Evolutionary conservation across 2,329 filamentous ascomycete species (phyloP).

Genomic region (Dactylellina leptospora): DNA sequence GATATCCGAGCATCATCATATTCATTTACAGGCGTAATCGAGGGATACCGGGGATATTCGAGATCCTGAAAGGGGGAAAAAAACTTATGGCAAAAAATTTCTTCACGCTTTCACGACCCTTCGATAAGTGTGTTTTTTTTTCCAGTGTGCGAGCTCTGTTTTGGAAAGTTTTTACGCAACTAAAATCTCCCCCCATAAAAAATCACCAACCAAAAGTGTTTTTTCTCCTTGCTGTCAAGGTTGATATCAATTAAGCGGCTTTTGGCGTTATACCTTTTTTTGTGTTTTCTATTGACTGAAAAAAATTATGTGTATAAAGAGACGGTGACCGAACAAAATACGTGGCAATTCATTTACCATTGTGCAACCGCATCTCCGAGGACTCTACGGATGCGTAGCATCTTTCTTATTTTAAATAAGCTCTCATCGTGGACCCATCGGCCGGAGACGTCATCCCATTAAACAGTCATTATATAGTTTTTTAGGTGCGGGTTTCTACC

Average conservation of each 20-base stretch:
- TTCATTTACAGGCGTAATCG: slow-evolving; percentile 51
- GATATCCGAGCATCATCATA: slow-evolving; percentile 30
- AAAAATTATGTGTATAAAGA: slow-evolving; percentile 21
- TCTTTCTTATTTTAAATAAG: slow-evolving; percentile 38
- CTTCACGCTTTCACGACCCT: slow-evolving; percentile 35
- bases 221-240: slow-evolving; percentile 27
- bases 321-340: slow-evolving; percentile 22
- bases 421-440: slow-evolving; percentile 23
- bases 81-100: slow-evolving; percentile 19
- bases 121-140: neutral
- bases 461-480: slow-evolving; percentile 21
- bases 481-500: slow-evolving; percentile 10
- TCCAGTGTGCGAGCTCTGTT: slow-evolving; percentile 13
- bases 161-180: slow-evolving; percentile 51
- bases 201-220: slow-evolving; percentile 41
- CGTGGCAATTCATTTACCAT: slow-evolving; percentile 38
- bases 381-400: slow-evolving; percentile 21
- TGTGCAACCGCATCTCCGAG: slow-evolving; percentile 37
- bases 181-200: slow-evolving; percentile 43
- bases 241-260: slow-evolving; percentile 51
- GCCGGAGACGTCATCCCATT: slow-evolving; percentile 46
- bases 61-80: slow-evolving; percentile 17
- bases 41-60: slow-evolving; percentile 26
- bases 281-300: slow-evolving; percentile 7
- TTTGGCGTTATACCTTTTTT: slow-evolving; percentile 40